Evolutionary conservation across 169 alveolate genomes (phyloP), one percentile per base, ranked within the genome.

Genomic region (Plasmodium gaboni): DNA sequence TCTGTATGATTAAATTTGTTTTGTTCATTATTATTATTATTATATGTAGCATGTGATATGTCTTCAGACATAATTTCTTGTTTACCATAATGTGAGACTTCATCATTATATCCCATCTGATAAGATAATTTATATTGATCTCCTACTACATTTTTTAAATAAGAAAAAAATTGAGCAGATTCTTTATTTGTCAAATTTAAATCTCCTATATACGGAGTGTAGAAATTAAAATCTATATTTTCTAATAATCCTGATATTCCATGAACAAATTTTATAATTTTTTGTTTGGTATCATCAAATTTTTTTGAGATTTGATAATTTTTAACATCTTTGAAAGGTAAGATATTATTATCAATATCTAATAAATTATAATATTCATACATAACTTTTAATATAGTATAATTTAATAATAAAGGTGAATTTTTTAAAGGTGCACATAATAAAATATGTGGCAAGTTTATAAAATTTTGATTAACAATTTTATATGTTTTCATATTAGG

Each of bases 401-500:
- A 83, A 53, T 83, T 83, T 83, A 83, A 48, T 26, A 83, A 38
- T 1, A 83, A 26, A 15, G 91, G 91, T 12, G 91, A 83, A 12
- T 26, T 67, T 57, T 69, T 83, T 53, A 83, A 83, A 7, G 63
- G 51, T 32, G 64, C 6, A 8, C 55, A 71, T 15, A 83, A 53
- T 48, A 68, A 19, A 55, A 83, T 57, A 53, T 13, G 55, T n/a
- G 91, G 91, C 22, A 83, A 55, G 28, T 67, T 68, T 17, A 83
- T 68, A 83, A 83, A 83, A 38, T 83, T n/a, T 19, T 83, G 15
- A 53, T 83, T 83, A 22, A 46, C 72, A 68, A 83, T 83, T 51
- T 28, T 68, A 63, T 83, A 83, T 72, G 76, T 67, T 83, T 83
- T 83, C 83, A 83, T 83, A 68, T 83, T 68, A 32, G 80, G 71